A percentile compares a stretch with the other conserved stretches of the same genome.
Conservation (phyloP, 2,329 filamentous ascomycete genomes). For the Fusarium clavum region DNA sequence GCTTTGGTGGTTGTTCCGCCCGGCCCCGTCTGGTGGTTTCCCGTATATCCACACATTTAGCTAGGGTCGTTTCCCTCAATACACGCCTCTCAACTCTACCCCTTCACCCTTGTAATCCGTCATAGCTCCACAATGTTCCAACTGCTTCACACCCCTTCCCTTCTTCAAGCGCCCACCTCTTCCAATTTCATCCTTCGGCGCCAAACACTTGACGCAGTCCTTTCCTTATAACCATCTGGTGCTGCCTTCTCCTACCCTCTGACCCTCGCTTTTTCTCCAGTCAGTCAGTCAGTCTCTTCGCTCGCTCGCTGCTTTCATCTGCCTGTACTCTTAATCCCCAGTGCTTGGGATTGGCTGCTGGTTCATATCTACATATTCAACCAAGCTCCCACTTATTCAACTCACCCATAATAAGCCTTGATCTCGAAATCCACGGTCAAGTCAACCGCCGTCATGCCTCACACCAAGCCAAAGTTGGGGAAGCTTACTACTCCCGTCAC, state of each 20-base stretch:
- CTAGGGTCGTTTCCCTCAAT: conserved; percentile 25
- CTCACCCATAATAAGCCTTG: conserved; percentile 26
- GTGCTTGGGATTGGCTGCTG: conserved; percentile 41
- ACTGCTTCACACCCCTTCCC: conserved; percentile 44
- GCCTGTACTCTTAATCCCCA: conserved; percentile 37
- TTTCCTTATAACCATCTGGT: conserved; percentile 46
- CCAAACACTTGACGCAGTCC: conserved; percentile 46
- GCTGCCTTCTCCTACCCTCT: conserved; percentile 40
- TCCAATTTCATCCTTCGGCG: conserved; percentile 43
- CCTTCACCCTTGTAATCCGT: conserved; percentile 37
- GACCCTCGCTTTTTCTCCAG: conserved; percentile 41
- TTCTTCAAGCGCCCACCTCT: conserved; percentile 45
- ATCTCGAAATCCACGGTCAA: conserved; percentile 18
- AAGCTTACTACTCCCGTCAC: conserved; percentile 72
- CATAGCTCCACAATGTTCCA: conserved; percentile 41
- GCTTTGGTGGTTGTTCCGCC: conserved; percentile 34
- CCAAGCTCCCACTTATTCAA: conserved; percentile 27
- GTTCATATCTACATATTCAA: conserved; percentile 33
- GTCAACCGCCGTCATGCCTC: conserved; percentile 58
- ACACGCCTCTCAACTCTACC: conserved; percentile 29
- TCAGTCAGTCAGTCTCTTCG: conserved; percentile 45
- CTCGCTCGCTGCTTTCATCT: conserved; percentile 44
- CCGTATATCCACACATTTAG: conserved; percentile 37
- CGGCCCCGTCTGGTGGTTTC: conserved; percentile 40
- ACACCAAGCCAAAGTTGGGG: conserved; percentile 68